These are phyloP conservation scores for Inga leiocalycina DNA, from an alignment of 306 rosid species.

Conservation along the genomic window DNA sequence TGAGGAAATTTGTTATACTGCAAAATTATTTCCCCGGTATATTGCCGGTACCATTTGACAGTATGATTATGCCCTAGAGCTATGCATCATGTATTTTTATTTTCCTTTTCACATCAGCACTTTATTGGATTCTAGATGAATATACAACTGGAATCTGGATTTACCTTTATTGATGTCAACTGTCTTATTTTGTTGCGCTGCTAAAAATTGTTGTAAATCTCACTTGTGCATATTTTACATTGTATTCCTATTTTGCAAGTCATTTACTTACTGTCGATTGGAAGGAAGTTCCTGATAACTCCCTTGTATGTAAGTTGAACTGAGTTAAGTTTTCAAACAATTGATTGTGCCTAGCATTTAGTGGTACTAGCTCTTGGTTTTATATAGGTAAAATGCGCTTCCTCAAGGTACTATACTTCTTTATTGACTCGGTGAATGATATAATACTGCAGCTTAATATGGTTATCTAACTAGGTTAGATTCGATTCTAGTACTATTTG, in stretches of 20 bases:
- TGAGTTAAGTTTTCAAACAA: not conserved
- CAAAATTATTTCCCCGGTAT: not conserved
- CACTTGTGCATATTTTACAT: not conserved
- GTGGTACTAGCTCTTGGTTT: not conserved
- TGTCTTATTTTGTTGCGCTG: not conserved
- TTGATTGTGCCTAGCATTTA: not conserved
- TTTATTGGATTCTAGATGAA: not conserved
- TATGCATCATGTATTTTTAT: not conserved
- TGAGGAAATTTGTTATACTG: not conserved
- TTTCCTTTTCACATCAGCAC: not conserved
- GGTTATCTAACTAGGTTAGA: no score
- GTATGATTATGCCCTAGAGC: not conserved
- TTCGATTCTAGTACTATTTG: no score
- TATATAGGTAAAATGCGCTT: not conserved
- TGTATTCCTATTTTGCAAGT: not conserved
- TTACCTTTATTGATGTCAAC: not conserved
- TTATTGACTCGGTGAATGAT: not conserved
- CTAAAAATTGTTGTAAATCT: not conserved
- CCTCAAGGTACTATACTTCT: not conserved
- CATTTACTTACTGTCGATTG: not conserved
- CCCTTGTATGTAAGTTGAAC: not conserved
- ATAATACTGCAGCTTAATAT: no score
- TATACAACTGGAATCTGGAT: not conserved
- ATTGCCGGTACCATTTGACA: not conserved
- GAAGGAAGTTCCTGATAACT: not conserved